Base-by-base conservation (phyloP, 768 basidiomycete genomes). In the Tephrocybe sp. region DNA sequence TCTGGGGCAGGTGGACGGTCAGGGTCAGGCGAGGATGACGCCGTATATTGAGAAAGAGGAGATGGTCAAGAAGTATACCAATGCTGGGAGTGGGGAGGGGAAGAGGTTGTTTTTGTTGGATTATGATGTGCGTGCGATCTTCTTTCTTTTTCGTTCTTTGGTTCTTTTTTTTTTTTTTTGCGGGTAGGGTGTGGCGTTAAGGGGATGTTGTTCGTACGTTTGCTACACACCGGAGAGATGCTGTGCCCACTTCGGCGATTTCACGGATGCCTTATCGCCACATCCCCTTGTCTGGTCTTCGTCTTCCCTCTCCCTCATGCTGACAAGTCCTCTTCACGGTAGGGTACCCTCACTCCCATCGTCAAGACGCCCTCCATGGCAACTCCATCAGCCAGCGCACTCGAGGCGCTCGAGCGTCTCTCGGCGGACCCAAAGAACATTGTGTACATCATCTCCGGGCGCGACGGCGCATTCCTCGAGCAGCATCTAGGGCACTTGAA, bases 331-430 rank as follows among this genome's bases (percentile, higher is more conserved):
- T 5, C 23, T 20, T 14, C 61, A 30, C 28, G 28, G 28, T 30
- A 96, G 90, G 96, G 96, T 5, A 99, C 96, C 0, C 85, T 99
- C 54, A 86, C 96, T 1, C 96, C 96, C 2, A 98, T 99, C 68
- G 96, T 99, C 67, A 96, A 93, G 74, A 83, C 83, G 14, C 96
- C 96, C 0, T 84, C 87, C 44, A 88, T 88, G 74, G 96, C 96
- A 2, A 70, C 85, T 2, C 96, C 96, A 0, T 88, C 92, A 0
- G 67, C 78, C 5, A 75, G 78, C 17, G 86, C 95, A 3, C 79
- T 95, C 37, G 73, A 77, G 45, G 90, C 90, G 0, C 85, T 99
- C 51, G 69, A 79, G 47, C 74, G 74, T 51, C 80, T 99, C 30
- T 72, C 87, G 1, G 71, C 74, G 14, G 95, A 98, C 67, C 91